These are phyloP conservation scores for Angomonas ambiguus DNA, from an alignment of 208 protist genomes.

Conservation along the genomic window DNA sequence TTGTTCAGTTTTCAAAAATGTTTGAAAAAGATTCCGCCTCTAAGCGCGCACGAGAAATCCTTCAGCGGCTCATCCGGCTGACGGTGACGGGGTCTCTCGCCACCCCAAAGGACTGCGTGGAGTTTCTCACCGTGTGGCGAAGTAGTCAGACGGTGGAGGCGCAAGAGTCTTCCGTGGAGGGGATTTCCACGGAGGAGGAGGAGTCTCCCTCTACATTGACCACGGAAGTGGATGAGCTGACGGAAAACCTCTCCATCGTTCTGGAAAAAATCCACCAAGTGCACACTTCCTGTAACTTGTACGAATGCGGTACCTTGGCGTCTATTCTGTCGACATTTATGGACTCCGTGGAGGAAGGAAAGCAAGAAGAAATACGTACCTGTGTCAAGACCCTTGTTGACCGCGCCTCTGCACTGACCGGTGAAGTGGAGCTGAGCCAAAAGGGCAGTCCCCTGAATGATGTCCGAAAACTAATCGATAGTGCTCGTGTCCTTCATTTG, in stretches of 20 bases:
- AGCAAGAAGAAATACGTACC: background rate
- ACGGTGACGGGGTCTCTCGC: background rate
- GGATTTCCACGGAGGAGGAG: background rate
- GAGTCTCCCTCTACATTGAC: background rate
- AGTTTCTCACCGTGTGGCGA: slow-evolving; percentile 2
- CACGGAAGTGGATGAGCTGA: background rate
- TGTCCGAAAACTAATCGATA: background rate
- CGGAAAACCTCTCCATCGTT: background rate
- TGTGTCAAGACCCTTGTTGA: background rate
- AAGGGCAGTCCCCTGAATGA: background rate
- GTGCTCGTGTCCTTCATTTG: background rate
- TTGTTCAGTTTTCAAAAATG: background rate
- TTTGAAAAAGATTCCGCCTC: background rate
- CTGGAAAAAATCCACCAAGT: background rate
- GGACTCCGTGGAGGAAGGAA: background rate
- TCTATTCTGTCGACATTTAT: background rate
- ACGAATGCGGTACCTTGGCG: background rate
- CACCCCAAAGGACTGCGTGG: slow-evolving; percentile 11
- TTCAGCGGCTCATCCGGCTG: slow-evolving; percentile 1
- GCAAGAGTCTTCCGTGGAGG: background rate
- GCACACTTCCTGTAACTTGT: background rate
- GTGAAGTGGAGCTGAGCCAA: background rate
- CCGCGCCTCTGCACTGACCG: background rate
- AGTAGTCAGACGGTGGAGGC: background rate
- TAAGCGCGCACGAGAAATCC: background rate